Percentiles rank a stretch among this genome's conserved stretches.
These are phyloP conservation scores for Bipolaris oryzae DNA, from an alignment of 2,329 filamentous ascomycete species.

Conservation along the genomic window DNA sequence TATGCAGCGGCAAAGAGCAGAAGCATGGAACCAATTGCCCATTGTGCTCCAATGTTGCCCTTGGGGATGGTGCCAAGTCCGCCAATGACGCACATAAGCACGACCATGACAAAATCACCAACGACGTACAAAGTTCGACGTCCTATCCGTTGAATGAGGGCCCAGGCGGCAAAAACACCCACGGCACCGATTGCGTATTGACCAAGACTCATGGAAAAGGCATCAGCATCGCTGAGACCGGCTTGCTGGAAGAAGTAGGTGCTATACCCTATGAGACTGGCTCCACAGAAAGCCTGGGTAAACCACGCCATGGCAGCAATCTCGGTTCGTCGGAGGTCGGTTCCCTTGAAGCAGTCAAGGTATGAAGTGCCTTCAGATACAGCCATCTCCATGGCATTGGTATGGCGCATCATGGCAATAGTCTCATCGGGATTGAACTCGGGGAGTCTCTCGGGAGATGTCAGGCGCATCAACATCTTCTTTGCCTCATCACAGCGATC, in stretches of 20 bases:
- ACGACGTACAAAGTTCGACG: slow-evolving; percentile 76
- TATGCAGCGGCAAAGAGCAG: slow-evolving; percentile 68
- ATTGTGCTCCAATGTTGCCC: slow-evolving; percentile 54
- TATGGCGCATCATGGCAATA: slow-evolving; percentile 89
- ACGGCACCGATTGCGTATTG: slow-evolving; percentile 64
- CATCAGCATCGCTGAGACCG: slow-evolving; percentile 51
- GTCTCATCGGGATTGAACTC: slow-evolving; percentile 60
- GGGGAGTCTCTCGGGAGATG: slow-evolving; percentile 53
- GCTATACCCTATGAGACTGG: slow-evolving; percentile 44
- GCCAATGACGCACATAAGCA: slow-evolving; percentile 77
- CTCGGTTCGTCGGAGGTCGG: slow-evolving; percentile 78
- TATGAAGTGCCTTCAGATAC: slow-evolving; percentile 72
- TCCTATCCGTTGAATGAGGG: slow-evolving; percentile 76
- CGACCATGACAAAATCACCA: slow-evolving; percentile 63
- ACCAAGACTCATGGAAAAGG: slow-evolving; percentile 57
- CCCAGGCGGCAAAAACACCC: slow-evolving; percentile 78
- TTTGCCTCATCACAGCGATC: slow-evolving; percentile 70
- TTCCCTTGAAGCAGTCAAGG: slow-evolving; percentile 83
- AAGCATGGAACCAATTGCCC: slow-evolving; percentile 45
- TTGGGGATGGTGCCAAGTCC: slow-evolving; percentile 69
- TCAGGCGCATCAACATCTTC: slow-evolving; percentile 67
- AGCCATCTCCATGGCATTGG: slow-evolving; percentile 77
- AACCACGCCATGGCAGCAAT: slow-evolving; percentile 62
- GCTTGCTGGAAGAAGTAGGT: slow-evolving; percentile 58
- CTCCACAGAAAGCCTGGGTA: slow-evolving; percentile 52